phyloP scores from a whole-genome alignment of 2,329 filamentous ascomycete species.

The Paecilomyces sp. region DNA sequence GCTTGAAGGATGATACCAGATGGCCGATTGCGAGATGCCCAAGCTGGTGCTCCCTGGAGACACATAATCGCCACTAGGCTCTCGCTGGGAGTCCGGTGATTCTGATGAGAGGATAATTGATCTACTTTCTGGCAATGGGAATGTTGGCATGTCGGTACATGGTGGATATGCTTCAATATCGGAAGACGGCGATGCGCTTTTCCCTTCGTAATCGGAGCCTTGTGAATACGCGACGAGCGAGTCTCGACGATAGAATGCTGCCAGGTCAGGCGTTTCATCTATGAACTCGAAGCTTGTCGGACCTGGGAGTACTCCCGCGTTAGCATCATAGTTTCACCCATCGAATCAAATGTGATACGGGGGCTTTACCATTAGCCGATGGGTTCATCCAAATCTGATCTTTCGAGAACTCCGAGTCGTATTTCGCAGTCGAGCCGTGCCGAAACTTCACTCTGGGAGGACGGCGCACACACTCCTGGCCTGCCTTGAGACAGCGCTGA shows the following conservation, averaged over 20 bases:
- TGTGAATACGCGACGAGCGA: not conserved
- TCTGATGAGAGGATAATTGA: not conserved
- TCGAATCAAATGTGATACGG: not conserved
- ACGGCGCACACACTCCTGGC: conserved; percentile 6
- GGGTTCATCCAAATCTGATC: conserved; percentile 20
- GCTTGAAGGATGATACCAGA: not conserved
- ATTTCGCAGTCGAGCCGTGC: conserved; percentile 20
- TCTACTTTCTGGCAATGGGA: not conserved
- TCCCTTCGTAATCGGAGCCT: not conserved
- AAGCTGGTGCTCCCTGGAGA: not conserved
- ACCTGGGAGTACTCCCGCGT: not conserved
- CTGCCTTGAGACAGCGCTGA: conserved; percentile 5
- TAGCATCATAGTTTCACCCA: not conserved
- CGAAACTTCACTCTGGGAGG: conserved; percentile 15
- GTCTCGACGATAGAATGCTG: not conserved
- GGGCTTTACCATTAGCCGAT: conserved; percentile 5
- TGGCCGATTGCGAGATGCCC: not conserved
- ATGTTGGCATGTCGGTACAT: not conserved
- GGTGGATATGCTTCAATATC: not conserved
- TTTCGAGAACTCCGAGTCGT: conserved; percentile 18
- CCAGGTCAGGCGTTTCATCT: not conserved
- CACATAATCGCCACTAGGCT: not conserved
- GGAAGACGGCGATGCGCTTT: not conserved
- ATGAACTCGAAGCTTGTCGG: not conserved
- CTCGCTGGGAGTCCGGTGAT: not conserved